A percentile compares a stretch with the other conserved stretches of the same genome.
These are phyloP conservation scores for Naganishia onofrii DNA, from an alignment of 768 basidiomycete genomes.

Conservation along the genomic window DNA sequence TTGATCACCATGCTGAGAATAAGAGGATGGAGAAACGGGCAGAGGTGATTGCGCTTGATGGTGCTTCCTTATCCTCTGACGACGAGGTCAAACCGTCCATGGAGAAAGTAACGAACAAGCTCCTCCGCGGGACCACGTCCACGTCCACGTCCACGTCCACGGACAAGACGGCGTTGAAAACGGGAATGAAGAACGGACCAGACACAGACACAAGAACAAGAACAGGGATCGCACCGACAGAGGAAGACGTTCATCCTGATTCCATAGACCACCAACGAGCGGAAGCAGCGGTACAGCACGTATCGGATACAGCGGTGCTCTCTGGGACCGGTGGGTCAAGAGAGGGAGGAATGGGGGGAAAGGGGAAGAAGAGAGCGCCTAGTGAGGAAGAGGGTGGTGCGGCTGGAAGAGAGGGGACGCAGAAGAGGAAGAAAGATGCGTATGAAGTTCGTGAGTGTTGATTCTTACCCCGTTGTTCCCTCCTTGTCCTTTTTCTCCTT, in stretches of 20 bases:
- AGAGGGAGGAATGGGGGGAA: neutral
- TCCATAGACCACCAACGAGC: conserved; percentile 5
- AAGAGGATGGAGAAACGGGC: neutral
- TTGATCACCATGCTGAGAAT: conserved; percentile 9
- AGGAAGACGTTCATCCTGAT: conserved; percentile 26
- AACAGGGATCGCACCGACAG: conserved; percentile 18
- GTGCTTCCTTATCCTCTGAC: neutral
- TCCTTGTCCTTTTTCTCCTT: too few species aligned
- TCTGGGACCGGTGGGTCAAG: neutral
- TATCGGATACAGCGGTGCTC: neutral
- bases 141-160: too few species aligned
- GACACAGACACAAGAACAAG: too few species aligned
- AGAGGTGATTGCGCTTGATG: conserved; percentile 10
- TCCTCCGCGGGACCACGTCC: conserved; percentile 1
- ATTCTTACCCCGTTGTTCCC: too few species aligned
- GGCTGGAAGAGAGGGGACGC: conserved; percentile 26
- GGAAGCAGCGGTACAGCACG: conserved; percentile 6
- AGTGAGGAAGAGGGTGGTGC: conserved; percentile 46
- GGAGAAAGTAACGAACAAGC: conserved; percentile 1
- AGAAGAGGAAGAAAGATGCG: conserved; percentile 46
- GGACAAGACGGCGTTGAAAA: too few species aligned
- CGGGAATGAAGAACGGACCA: too few species aligned
- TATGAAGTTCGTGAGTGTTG: conserved; percentile 47
- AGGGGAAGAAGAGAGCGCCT: conserved; percentile 34
- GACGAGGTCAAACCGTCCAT: neutral